Evolutionary conservation across 441 rosid genomes (phyloP).

Genomic region (Cnidoscolus chayamansa): DNA sequence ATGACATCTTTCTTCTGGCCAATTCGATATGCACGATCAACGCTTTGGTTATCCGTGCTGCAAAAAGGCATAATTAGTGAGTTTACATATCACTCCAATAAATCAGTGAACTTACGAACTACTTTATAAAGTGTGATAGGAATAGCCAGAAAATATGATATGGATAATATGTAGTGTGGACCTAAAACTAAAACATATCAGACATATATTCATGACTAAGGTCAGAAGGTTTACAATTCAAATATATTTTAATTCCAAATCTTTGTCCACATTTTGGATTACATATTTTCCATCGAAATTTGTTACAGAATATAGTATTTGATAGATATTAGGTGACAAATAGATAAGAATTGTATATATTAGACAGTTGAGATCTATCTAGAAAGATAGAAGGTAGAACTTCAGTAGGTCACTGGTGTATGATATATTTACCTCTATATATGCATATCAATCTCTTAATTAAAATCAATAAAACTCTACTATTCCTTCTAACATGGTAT

Average conservation of each 20-base stretch:
- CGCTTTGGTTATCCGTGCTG: slow-evolving; percentile 93
- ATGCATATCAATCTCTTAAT: no score
- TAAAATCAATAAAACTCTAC: no score
- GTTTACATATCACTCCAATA: neutral
- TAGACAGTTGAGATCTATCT: no score
- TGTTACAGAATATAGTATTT: no score
- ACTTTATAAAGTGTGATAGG: neutral
- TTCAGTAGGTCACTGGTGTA: no score
- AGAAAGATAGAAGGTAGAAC: no score
- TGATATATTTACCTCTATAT: no score
- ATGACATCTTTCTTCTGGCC: slow-evolving; percentile 94
- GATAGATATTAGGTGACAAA: no score
- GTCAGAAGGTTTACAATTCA: neutral
- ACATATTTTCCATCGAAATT: neutral
- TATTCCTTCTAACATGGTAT: no score
- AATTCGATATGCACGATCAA: slow-evolving; percentile 93
- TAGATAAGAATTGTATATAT: no score
- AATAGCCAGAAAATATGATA: neutral
- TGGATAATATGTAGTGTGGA: neutral
- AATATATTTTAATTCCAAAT: neutral
- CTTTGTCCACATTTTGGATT: neutral
- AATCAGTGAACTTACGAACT: slow-evolving; percentile 10
- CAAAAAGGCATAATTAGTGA: slow-evolving; percentile 18
- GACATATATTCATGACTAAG: neutral
- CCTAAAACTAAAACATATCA: neutral